phyloP scores from a whole-genome alignment of 441 rosid genomes.

The Aquilaria agallochum region DNA sequence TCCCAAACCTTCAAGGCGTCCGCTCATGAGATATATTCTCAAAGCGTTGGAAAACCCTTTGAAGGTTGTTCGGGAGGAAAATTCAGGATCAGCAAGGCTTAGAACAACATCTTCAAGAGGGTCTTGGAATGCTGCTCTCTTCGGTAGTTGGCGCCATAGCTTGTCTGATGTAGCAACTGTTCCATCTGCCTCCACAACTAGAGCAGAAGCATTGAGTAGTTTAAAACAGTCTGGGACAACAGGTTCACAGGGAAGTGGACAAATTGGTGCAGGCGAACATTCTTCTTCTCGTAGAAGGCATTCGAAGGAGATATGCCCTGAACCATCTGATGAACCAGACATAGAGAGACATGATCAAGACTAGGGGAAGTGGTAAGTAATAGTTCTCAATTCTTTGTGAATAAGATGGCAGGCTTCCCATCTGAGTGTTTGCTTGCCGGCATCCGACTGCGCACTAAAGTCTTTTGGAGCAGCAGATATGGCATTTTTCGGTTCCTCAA shows the following conservation, averaged over 20 bases:
- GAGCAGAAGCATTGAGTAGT: constrained; percentile 47
- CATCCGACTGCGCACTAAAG: constrained; percentile 23
- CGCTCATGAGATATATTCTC: constrained; percentile 83
- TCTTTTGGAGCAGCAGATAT: constrained; percentile 17
- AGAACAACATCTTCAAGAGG: constrained; percentile 79
- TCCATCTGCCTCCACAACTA: constrained; percentile 26
- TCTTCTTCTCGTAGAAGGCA: constrained; percentile 68
- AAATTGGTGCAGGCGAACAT: constrained; percentile 47
- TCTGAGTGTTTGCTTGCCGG: constrained; percentile 29
- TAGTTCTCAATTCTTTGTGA: constrained; percentile 56
- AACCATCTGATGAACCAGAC: constrained; percentile 45
- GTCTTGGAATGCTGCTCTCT: constrained; percentile 86
- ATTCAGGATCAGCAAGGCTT: constrained; percentile 57
- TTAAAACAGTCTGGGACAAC: constrained; percentile 63
- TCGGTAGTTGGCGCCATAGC: constrained; percentile 92
- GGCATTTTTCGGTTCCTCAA: background rate
- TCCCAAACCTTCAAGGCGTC: constrained; percentile 89
- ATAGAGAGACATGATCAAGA: constrained; percentile 46
- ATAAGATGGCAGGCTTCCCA: constrained; percentile 56
- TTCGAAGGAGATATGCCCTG: constrained; percentile 83
- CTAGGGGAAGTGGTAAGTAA: constrained; percentile 18
- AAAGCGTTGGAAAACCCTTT: constrained; percentile 91
- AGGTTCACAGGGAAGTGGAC: constrained; percentile 65
- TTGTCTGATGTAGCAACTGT: constrained; percentile 50
- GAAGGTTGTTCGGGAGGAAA: constrained; percentile 87